phyloP scores from a whole-genome alignment of 192 early-diverging fungal genomes.

The Physocladia obscura region DNA sequence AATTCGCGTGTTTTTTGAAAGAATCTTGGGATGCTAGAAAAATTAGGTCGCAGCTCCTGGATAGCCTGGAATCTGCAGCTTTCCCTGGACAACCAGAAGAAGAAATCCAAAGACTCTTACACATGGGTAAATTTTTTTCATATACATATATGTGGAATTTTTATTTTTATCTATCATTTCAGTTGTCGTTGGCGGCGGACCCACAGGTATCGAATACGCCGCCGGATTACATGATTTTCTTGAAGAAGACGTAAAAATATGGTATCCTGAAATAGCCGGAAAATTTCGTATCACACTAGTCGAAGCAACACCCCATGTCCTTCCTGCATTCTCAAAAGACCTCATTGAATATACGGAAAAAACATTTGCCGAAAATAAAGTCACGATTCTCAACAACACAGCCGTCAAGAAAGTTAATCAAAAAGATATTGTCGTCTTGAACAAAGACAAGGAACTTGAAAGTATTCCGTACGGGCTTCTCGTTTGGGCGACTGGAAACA shows the following conservation, averaged over 20 bases:
- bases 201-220: constrained; percentile 70
- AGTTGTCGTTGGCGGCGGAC: constrained; percentile 43
- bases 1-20: constrained; percentile 75
- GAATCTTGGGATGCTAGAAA: constrained; percentile 72
- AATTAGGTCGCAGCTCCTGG: constrained; percentile 75
- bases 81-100: constrained; percentile 72
- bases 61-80: constrained; percentile 63
- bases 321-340: constrained; percentile 74
- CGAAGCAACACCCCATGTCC: constrained; percentile 65
- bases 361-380: constrained; percentile 72
- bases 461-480: constrained; percentile 74
- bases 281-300: constrained; percentile 78
- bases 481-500: constrained; percentile 88
- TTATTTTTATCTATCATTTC: background rate
- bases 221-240: constrained; percentile 84
- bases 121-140: constrained; percentile 64
- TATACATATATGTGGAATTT: background rate
- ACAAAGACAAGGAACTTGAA: constrained; percentile 58
- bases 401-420: constrained; percentile 75
- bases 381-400: constrained; percentile 73
- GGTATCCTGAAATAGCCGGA: constrained; percentile 77
- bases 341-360: constrained; percentile 82
- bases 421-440: constrained; percentile 67
- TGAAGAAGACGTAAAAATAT: constrained; percentile 56
- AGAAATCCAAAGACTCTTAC: constrained; percentile 71